Evolutionary conservation across 768 basidiomycete species (phyloP).

Genomic region (Leccinum ochraceum): DNA sequence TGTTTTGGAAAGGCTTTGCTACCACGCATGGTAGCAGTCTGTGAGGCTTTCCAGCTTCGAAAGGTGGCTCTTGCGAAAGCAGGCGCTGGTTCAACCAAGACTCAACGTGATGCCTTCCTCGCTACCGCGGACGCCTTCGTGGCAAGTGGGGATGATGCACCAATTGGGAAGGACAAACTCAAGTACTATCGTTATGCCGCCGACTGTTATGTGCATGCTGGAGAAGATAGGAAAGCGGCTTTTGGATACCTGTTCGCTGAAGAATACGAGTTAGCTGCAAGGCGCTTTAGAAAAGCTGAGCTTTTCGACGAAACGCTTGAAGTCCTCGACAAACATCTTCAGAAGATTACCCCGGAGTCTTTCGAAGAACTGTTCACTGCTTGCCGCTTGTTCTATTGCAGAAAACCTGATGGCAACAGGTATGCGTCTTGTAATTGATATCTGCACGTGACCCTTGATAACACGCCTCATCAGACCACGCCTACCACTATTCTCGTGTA

Average conservation of each 20-base stretch:
- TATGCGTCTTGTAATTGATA: too few species aligned
- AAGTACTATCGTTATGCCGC: slow-evolving; percentile 47
- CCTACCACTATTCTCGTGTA: too few species aligned
- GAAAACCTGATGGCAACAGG: too few species aligned
- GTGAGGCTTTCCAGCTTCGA: slow-evolving; percentile 55
- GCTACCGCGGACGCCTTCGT: slow-evolving; percentile 52
- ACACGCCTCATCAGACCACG: too few species aligned
- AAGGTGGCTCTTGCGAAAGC: slow-evolving; percentile 44
- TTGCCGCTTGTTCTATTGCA: too few species aligned
- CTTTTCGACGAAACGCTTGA: too few species aligned
- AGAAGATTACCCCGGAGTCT: too few species aligned
- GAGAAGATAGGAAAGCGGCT: slow-evolving; percentile 46
- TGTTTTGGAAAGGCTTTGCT: slow-evolving; percentile 51
- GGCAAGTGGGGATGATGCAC: slow-evolving; percentile 37
- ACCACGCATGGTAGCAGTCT: slow-evolving; percentile 44
- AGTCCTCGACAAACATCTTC: too few species aligned
- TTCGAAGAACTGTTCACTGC: too few species aligned
- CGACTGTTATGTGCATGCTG: slow-evolving; percentile 46
- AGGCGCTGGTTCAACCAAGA: slow-evolving; percentile 22
- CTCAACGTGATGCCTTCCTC: slow-evolving; percentile 26
- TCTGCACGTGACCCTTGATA: too few species aligned
- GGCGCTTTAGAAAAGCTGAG: too few species aligned
- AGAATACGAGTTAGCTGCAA: too few species aligned
- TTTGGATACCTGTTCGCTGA: slow-evolving; percentile 1
- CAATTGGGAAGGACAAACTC: slow-evolving; percentile 25